Conservation (phyloP, 306 rosid species). For the Psophocarpus tetragonolobus region DNA sequence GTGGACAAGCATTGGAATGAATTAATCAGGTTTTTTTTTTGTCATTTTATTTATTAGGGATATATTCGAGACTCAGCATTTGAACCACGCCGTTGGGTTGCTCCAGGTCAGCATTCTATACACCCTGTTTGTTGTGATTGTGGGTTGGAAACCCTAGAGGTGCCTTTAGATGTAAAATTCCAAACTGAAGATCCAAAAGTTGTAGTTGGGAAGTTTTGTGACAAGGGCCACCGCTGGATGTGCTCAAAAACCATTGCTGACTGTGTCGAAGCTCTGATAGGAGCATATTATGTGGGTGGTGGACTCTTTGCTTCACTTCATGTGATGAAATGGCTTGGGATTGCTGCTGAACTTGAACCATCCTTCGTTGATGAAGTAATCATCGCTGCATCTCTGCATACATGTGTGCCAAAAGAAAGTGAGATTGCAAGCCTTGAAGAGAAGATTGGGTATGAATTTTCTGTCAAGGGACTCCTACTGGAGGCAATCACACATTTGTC, state of each 20-base stretch:
- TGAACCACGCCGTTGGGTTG: constrained; percentile 97
- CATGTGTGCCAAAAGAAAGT: constrained; percentile 52
- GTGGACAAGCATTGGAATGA: constrained; percentile 4
- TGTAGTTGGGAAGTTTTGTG: constrained; percentile 83
- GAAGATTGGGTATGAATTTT: constrained; percentile 71
- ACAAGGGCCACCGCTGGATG: constrained; percentile 93
- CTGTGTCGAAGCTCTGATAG: constrained; percentile 92
- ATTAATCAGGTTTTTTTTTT: not conserved
- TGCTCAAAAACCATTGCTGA: constrained; percentile 86
- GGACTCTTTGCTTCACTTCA: constrained; percentile 78
- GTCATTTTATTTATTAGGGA: constrained; percentile 53
- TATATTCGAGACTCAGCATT: constrained; percentile 82
- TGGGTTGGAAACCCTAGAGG: constrained; percentile 79
- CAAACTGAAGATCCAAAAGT: constrained; percentile 66
- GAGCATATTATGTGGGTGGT: constrained; percentile 82
- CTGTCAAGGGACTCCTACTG: constrained; percentile 75
- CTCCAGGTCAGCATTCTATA: constrained; percentile 77
- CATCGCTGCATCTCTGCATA: constrained; percentile 57
- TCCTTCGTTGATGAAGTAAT: constrained; percentile 72
- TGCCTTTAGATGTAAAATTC: constrained; percentile 69
- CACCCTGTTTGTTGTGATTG: constrained; percentile 68
- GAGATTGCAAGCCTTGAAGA: constrained; percentile 67
- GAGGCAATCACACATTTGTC: constrained; percentile 87
- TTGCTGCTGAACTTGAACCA: constrained; percentile 71
- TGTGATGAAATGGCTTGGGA: constrained; percentile 81